Percentiles rank a stretch among this genome's conserved stretches.
Conservation (phyloP, 2,329 filamentous ascomycete genomes). For the Fusarium sp. region DNA sequence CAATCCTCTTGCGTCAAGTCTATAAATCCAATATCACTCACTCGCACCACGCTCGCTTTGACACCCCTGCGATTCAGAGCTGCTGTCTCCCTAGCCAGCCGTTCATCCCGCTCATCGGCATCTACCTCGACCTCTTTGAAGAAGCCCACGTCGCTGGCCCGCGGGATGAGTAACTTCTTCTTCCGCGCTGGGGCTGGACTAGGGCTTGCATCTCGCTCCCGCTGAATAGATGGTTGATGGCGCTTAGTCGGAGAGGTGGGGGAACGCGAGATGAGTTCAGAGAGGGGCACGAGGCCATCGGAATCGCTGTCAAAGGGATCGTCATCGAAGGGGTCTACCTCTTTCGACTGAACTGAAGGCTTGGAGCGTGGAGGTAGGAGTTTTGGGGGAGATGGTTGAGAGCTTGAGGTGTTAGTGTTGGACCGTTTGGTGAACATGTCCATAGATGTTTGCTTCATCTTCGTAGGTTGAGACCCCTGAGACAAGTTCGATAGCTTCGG, state of each 20-base stretch:
- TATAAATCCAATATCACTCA: slow-evolving; percentile 51
- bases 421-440: slow-evolving; percentile 43
- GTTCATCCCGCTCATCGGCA: slow-evolving; percentile 42
- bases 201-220: slow-evolving; percentile 17
- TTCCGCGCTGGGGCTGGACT: slow-evolving; percentile 38
- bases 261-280: slow-evolving; percentile 13
- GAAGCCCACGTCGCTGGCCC: slow-evolving; percentile 53
- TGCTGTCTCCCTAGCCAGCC: slow-evolving; percentile 37
- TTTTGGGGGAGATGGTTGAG: slow-evolving; percentile 15
- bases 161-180: slow-evolving; percentile 56
- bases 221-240: neutral
- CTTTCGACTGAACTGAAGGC: neutral
- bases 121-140: slow-evolving; percentile 50
- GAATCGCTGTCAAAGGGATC: slow-evolving; percentile 30
- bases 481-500: neutral
- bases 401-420: slow-evolving; percentile 8
- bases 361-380: neutral
- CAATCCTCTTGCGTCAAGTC: slow-evolving; percentile 49
- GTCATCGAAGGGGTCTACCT: neutral
- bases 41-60: slow-evolving; percentile 35
- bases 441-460: slow-evolving; percentile 51
- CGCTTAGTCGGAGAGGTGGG: slow-evolving; percentile 24
- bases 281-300: slow-evolving; percentile 31
- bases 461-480: slow-evolving; percentile 20
- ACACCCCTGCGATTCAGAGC: slow-evolving; percentile 26